phyloP scores from a whole-genome alignment of 768 basidiomycete genomes.

The Suillus lakei region DNA sequence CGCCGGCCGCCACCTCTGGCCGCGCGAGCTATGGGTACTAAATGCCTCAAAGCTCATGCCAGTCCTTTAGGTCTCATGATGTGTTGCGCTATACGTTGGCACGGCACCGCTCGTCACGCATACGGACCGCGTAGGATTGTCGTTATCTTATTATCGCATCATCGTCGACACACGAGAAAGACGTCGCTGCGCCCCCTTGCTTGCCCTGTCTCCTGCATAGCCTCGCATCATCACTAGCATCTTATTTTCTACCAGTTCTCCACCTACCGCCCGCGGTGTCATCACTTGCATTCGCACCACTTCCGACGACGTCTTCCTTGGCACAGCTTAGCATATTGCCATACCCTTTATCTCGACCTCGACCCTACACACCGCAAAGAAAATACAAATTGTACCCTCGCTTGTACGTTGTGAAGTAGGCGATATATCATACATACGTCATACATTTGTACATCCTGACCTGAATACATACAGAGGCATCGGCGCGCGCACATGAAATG shows the following conservation, averaged over 20 bases:
- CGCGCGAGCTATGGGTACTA: conserved; percentile 48
- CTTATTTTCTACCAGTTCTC: neutral
- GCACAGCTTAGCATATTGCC: neutral
- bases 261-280: neutral
- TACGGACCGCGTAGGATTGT: neutral
- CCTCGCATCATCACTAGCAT: conserved; percentile 5
- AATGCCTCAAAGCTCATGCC: conserved; percentile 14
- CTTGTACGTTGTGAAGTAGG: conserved; percentile 10
- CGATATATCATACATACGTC: conserved; percentile 4
- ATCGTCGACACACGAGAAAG: conserved; percentile 2
- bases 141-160: conserved; percentile 3
- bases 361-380: neutral
- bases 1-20: conserved; percentile 32
- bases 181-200: neutral
- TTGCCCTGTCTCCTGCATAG: neutral
- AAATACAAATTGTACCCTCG: conserved; percentile 5
- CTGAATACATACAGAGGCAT: conserved; percentile 2
- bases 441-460: conserved; percentile 3
- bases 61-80: conserved; percentile 16
- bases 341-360: neutral
- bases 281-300: neutral
- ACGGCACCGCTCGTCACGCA: neutral
- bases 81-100: conserved; percentile 8
- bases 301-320: neutral
- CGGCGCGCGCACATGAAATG: conserved; percentile 1